A percentile compares a stretch with the other conserved stretches of the same genome.
These are phyloP conservation scores for Prunus padus DNA, from an alignment of 306 rosid genomes.

Conservation along the genomic window DNA sequence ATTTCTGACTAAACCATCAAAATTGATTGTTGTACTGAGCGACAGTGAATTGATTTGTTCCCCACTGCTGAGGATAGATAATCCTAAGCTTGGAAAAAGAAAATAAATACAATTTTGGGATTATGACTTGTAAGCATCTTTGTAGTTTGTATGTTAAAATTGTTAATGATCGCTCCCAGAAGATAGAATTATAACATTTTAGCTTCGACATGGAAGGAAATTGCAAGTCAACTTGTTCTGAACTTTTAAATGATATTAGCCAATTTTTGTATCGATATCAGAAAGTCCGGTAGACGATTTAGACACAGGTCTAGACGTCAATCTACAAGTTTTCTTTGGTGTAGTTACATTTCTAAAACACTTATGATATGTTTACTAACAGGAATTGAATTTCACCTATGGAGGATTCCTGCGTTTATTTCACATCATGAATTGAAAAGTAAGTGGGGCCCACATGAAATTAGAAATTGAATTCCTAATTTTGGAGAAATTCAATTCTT, in stretches of 20 bases:
- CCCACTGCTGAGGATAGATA: slow-evolving; percentile 44
- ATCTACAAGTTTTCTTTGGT: too few species aligned
- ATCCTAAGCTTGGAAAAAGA: slow-evolving; percentile 43
- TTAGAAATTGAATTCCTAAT: too few species aligned
- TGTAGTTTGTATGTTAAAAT: slow-evolving; percentile 14
- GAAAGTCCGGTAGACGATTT: too few species aligned
- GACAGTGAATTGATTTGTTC: slow-evolving; percentile 37
- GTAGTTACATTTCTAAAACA: too few species aligned
- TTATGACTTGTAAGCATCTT: slow-evolving; percentile 13
- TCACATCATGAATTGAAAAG: too few species aligned
- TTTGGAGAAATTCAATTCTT: too few species aligned
- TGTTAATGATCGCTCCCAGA: slow-evolving; percentile 5
- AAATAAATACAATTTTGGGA: slow-evolving; percentile 46
- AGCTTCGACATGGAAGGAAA: background rate
- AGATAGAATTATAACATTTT: slow-evolving; percentile 7
- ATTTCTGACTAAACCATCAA: slow-evolving; percentile 50
- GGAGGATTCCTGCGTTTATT: too few species aligned
- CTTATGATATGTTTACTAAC: too few species aligned
- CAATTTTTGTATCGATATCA: too few species aligned
- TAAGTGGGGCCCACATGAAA: too few species aligned
- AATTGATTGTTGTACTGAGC: slow-evolving; percentile 42
- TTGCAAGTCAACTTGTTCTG: background rate
- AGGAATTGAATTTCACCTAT: too few species aligned
- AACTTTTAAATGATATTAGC: background rate
- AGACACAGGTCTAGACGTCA: too few species aligned